Evolutionary conservation across 2,329 filamentous ascomycete genomes (phyloP).

Genomic region (Paecilomyces niveus): DNA sequence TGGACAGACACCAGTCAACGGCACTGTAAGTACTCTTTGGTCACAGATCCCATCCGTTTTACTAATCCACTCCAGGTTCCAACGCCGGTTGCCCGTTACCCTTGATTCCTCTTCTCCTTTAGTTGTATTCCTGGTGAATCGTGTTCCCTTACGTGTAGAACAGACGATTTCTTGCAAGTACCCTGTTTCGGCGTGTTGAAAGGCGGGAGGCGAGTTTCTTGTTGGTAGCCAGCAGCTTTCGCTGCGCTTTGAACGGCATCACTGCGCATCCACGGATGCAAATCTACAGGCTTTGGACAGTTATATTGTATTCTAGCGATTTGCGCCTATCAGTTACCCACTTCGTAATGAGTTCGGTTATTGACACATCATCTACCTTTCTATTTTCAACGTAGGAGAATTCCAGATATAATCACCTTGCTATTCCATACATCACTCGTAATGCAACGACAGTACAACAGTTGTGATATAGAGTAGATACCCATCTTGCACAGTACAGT

Average conservation of each 20-base stretch:
- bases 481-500: neutral
- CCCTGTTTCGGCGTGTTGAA: neutral
- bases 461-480: neutral
- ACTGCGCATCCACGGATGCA: neutral
- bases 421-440: too few relatives aligned
- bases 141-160: neutral
- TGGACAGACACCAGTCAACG: constrained; percentile 6
- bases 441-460: too few relatives aligned
- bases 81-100: neutral
- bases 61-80: neutral
- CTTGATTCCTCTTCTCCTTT: neutral
- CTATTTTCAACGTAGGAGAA: neutral
- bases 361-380: neutral
- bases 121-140: neutral
- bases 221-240: neutral
- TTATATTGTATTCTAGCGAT: neutral
- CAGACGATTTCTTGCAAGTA: neutral
- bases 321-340: neutral
- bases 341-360: neutral
- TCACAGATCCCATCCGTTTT: neutral
- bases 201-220: neutral
- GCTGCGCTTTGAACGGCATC: neutral
- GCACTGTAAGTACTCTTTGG: neutral
- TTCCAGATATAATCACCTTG: too few relatives aligned
- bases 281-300: neutral